Base-by-base conservation (phyloP, 768 basidiomycete genomes). In the Naganishia friedmannii region DNA sequence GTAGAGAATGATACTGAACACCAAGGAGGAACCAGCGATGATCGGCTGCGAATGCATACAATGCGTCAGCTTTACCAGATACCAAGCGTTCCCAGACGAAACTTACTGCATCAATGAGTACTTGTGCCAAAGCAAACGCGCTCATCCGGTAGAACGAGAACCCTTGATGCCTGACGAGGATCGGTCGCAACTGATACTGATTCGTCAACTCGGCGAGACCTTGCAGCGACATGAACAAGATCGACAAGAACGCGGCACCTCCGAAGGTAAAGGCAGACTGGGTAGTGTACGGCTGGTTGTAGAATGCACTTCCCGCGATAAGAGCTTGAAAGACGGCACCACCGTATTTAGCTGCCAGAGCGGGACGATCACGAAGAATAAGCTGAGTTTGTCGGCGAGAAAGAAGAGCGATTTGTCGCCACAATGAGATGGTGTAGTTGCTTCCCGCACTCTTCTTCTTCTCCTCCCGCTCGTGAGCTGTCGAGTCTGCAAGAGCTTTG, bases 211-310 rank as follows among this genome's bases (percentile, higher is more conserved):
- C 82, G 32, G 79, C 79, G 76, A 82, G 81, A 37, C 82, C 83
- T 8, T 82, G 80, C 68, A 84, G 79, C 26, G 83, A 83, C 70
- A 71, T 79, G 73, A 80, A 80, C 34, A 79, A 69, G 51, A 82
- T 78, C 70, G 80, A 80, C 66, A 84, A 77, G 78, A 93, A 93
- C 63, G 94, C 86, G 32, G 92, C 87, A 81, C 90, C 85, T 53
- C 91, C 91, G 71, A 92, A 87, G n/a, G 92, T 92, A 82, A 96
- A 96, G 0, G 89, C 90, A 32, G 93, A 92, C 53, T 85, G 84
- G 4, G 92, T 86, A 0, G 89, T 88, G 15, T 85, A 75, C 0
- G 90, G 90, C 65, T 89, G 85, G 60, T 89, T 86, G 76, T 88
- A 87, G 83, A 87, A 95, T 8, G 88, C 86, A 12, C 85, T 87